Evolutionary conservation across 495 filamentous ascomycete species (phyloP).

Genomic region (Talaromyces adpressus): DNA sequence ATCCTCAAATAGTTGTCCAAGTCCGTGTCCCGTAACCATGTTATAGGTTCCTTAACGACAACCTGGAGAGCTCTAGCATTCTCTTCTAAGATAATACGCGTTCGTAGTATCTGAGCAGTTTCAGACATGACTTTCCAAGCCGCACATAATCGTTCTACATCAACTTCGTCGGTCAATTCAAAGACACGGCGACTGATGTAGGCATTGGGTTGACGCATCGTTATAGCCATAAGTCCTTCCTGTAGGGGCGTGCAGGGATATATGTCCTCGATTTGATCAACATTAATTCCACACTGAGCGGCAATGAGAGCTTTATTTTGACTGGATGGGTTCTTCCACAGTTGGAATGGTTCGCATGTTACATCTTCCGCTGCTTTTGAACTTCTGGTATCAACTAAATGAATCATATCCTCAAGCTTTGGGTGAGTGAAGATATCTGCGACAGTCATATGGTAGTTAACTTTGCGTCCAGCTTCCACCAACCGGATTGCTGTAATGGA

Average conservation of each 20-base stretch:
- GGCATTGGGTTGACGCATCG: conserved; percentile 18
- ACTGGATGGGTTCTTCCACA: background rate
- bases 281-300: conserved; percentile 15
- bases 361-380: background rate
- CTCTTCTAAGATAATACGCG: conserved; percentile 26
- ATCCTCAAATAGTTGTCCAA: background rate
- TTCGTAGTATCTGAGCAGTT: conserved; percentile 30
- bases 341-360: background rate
- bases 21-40: background rate
- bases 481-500: conserved; percentile 46
- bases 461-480: conserved; percentile 20
- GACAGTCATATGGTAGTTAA: conserved; percentile 24
- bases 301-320: background rate
- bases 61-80: conserved; percentile 26
- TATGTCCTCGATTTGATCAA: conserved; percentile 44
- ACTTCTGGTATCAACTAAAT: background rate
- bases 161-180: conserved; percentile 18
- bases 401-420: conserved; percentile 27
- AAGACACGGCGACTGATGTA: conserved; percentile 26
- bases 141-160: conserved; percentile 22
- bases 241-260: conserved; percentile 57
- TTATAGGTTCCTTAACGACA: conserved; percentile 14
- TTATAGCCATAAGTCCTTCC: conserved; percentile 49
- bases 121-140: conserved; percentile 33
- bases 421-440: conserved; percentile 27